These are phyloP conservation scores for Neofusicoccum laricinum DNA, from an alignment of 2,329 filamentous ascomycete species.

Conservation along the genomic window DNA sequence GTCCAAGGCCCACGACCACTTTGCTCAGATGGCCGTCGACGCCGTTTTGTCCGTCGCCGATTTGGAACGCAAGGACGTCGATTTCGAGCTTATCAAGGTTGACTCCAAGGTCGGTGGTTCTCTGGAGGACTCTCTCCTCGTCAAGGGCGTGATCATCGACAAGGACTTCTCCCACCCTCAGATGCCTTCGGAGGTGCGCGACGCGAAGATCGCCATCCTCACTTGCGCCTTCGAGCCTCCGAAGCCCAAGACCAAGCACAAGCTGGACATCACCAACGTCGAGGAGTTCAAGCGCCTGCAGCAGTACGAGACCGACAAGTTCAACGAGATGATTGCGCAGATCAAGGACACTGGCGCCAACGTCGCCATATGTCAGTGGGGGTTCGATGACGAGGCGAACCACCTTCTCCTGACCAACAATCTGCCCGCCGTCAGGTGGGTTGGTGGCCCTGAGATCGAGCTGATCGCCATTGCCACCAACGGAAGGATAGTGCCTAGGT, in stretches of 20 bases:
- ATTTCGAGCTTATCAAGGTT: slow-evolving; percentile 99
- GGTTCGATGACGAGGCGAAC: slow-evolving; percentile 98
- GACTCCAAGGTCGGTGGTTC: slow-evolving; percentile 96
- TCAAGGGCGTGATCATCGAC: slow-evolving; percentile 98
- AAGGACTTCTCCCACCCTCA: slow-evolving; percentile 99
- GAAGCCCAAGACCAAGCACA: slow-evolving; percentile 99
- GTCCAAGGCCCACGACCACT: slow-evolving; percentile 97
- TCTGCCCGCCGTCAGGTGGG: slow-evolving; percentile 94
- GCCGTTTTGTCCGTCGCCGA: slow-evolving; percentile 96
- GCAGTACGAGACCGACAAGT: slow-evolving; percentile 92
- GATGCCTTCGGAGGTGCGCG: slow-evolving; percentile 92
- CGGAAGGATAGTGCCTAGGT: slow-evolving; percentile 92
- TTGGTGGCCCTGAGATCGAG: slow-evolving; percentile 96
- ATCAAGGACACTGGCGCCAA: slow-evolving; percentile 98
- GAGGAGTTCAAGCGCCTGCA: slow-evolving; percentile 99
- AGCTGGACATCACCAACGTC: slow-evolving; percentile 93
- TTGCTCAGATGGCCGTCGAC: slow-evolving; percentile 94
- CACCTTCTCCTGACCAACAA: slow-evolving; percentile 94
- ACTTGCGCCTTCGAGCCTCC: slow-evolving; percentile 98
- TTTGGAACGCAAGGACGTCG: slow-evolving; percentile 91
- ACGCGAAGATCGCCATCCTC: slow-evolving; percentile 95
- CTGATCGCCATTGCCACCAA: slow-evolving; percentile 98
- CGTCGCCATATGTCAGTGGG: slow-evolving; percentile 98
- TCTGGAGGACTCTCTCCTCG: slow-evolving; percentile 87
- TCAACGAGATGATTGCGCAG: slow-evolving; percentile 96